Conservation (phyloP, 768 basidiomycete species). For the Hysterangium stoloniferum region DNA sequence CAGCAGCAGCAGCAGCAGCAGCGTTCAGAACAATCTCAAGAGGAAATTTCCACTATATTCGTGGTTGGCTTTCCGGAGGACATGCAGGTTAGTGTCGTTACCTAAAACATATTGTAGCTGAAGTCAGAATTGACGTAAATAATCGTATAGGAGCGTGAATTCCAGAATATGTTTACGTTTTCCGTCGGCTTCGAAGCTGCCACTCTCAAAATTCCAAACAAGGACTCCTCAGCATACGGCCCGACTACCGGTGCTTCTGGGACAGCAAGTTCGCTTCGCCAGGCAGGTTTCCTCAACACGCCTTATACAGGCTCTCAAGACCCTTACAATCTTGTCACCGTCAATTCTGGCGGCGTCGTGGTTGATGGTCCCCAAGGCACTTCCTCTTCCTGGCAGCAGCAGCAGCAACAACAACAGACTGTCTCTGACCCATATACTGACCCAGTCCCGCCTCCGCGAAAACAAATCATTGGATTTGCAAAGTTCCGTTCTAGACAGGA, state of each 20-base stretch:
- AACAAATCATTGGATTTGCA: constrained; percentile 98
- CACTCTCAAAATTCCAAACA: constrained; percentile 94
- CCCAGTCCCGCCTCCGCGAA: constrained; percentile 51
- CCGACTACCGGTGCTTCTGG: constrained; percentile 22
- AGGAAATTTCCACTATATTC: constrained; percentile 95
- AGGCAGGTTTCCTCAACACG: constrained; percentile 24
- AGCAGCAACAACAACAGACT: background rate
- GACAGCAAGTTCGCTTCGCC: constrained; percentile 22
- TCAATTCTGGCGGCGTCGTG: constrained; percentile 78
- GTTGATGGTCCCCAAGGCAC: constrained; percentile 72
- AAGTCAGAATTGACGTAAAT: constrained; percentile 14
- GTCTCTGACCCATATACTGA: constrained; percentile 26
- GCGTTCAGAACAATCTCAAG: constrained; percentile 34
- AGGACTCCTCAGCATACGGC: constrained; percentile 75
- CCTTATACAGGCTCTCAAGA: constrained; percentile 54
- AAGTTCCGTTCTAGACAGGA: constrained; percentile 86
- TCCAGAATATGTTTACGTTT: constrained; percentile 99
- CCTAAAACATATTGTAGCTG: constrained; percentile 17
- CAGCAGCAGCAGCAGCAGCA: constrained; percentile 23
- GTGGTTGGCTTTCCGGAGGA: constrained; percentile 99
- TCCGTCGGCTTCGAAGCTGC: constrained; percentile 94
- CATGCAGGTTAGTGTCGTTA: constrained; percentile 61
- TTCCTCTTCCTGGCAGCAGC: constrained; percentile 51
- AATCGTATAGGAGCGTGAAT: constrained; percentile 81
- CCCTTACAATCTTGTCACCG: constrained; percentile 76